Evolutionary conservation across 805 yeast species (phyloP).

Genomic region (Yarrowia bubula): DNA sequence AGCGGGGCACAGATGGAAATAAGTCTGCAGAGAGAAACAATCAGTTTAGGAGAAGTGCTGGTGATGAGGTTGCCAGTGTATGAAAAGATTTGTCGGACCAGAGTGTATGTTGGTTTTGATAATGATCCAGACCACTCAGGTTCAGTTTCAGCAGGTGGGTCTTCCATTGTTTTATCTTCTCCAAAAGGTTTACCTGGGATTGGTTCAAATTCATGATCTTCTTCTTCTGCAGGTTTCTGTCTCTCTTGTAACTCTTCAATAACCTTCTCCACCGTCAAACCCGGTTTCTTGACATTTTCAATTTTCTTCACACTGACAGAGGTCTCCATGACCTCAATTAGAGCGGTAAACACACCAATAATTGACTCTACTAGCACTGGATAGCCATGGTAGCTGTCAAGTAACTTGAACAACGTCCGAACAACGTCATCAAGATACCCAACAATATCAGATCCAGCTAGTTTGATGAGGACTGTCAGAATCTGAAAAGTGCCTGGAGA

Average conservation of each 20-base stretch:
- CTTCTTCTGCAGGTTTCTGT: constrained; percentile 33
- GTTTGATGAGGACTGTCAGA: constrained; percentile 61
- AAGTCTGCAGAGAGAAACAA: constrained; percentile 55
- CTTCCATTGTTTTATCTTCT: constrained; percentile 27
- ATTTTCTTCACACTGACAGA: constrained; percentile 26
- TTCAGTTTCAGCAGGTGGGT: constrained; percentile 25
- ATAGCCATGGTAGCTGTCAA: constrained; percentile 86
- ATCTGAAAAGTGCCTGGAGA: constrained; percentile 73
- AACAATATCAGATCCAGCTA: constrained; percentile 67
- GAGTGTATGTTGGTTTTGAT: constrained; percentile 57
- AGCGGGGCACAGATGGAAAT: constrained; percentile 48
- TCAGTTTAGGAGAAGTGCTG: constrained; percentile 60
- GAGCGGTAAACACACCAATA: constrained; percentile 55
- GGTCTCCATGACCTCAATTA: constrained; percentile 31
- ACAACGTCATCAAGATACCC: constrained; percentile 70
- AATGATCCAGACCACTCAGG: constrained; percentile 66
- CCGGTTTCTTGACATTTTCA: constrained; percentile 19
- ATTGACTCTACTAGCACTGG: constrained; percentile 67
- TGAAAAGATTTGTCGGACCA: constrained; percentile 58
- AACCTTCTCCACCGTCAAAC: constrained; percentile 28
- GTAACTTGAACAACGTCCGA: constrained; percentile 66
- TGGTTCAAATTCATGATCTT: constrained; percentile 36
- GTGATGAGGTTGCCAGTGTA: constrained; percentile 71
- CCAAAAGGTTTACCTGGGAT: constrained; percentile 29
- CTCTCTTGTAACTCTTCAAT: neutral